A percentile compares a stretch with the other conserved stretches of the same genome.
Conservation (phyloP, 2,329 filamentous ascomycete species). For the Orbilia ellipsospora region DNA sequence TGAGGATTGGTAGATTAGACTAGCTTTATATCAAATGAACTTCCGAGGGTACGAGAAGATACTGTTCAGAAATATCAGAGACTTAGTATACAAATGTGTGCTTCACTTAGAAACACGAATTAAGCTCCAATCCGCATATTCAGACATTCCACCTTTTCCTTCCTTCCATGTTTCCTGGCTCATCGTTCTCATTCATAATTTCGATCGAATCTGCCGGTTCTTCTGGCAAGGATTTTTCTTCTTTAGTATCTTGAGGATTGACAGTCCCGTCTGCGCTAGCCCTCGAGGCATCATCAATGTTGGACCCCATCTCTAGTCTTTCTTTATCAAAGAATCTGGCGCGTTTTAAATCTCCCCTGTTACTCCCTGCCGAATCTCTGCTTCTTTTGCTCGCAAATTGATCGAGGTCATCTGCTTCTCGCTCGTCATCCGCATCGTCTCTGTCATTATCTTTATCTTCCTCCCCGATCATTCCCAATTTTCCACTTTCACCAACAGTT, state of each 20-base stretch:
- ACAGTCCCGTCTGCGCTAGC: too few relatives aligned
- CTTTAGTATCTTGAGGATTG: too few relatives aligned
- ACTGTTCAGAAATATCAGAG: too few relatives aligned
- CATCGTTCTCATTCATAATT: slow-evolving; percentile 8
- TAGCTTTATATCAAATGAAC: too few relatives aligned
- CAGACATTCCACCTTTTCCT: background rate
- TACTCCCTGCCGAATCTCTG: slow-evolving; percentile 26
- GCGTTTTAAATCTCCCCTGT: slow-evolving; percentile 33
- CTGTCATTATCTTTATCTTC: background rate
- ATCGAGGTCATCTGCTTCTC: slow-evolving; percentile 17
- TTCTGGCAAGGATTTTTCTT: too few relatives aligned
- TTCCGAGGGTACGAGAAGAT: too few relatives aligned
- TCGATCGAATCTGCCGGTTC: slow-evolving; percentile 1
- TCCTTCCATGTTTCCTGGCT: background rate
- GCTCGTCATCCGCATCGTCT: slow-evolving; percentile 10
- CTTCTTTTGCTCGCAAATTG: slow-evolving; percentile 32
- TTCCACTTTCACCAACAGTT: slow-evolving; percentile 11
- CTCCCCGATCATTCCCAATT: slow-evolving; percentile 17
- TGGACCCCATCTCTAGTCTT: too few relatives aligned
- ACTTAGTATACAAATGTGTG: too few relatives aligned
- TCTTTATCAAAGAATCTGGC: slow-evolving; percentile 16
- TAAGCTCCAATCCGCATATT: background rate
- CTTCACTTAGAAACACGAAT: too few relatives aligned
- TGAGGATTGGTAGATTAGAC: too few relatives aligned
- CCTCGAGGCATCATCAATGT: too few relatives aligned